Percentiles rank a stretch among this genome's conserved stretches.
phyloP scores from a whole-genome alignment of 257 asterid species.

The Fraxinus quadrangulata region DNA sequence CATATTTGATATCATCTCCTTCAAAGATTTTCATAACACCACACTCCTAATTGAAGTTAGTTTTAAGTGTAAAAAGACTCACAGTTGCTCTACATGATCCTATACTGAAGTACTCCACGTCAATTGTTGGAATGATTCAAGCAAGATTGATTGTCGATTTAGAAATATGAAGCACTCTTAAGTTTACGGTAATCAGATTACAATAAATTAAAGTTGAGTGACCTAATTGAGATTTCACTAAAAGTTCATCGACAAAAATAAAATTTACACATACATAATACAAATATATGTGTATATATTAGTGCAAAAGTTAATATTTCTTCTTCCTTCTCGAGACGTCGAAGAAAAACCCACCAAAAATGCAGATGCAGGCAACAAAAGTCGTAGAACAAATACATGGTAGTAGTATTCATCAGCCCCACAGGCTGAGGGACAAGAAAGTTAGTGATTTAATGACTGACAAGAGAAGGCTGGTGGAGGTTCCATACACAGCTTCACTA shows the following conservation, averaged over 20 bases:
- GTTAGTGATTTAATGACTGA: constrained; percentile 55
- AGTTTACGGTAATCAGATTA: background rate
- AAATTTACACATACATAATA: background rate
- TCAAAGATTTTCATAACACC: too few relatives aligned
- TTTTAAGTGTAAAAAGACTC: too few relatives aligned
- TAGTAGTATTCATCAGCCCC: constrained; percentile 9
- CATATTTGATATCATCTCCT: too few relatives aligned
- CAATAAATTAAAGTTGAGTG: background rate
- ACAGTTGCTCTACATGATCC: too few relatives aligned
- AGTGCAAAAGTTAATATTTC: background rate
- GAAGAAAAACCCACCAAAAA: background rate
- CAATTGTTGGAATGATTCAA: too few relatives aligned
- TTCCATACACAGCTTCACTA: constrained; percentile 84
- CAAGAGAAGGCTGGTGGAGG: constrained; percentile 72
- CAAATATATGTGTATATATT: background rate
- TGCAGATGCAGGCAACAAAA: constrained; percentile 1
- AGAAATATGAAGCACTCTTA: too few relatives aligned
- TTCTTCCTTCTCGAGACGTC: background rate
- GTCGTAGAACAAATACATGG: background rate
- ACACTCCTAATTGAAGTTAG: too few relatives aligned
- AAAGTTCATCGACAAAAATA: background rate
- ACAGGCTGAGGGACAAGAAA: constrained; percentile 49
- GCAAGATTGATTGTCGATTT: too few relatives aligned
- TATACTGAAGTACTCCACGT: too few relatives aligned
- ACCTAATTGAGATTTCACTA: background rate